A percentile compares a stretch with the other conserved stretches of the same genome.
phyloP scores from a whole-genome alignment of 495 filamentous ascomycete species.

The Hypoxylon lienhwacheense region DNA sequence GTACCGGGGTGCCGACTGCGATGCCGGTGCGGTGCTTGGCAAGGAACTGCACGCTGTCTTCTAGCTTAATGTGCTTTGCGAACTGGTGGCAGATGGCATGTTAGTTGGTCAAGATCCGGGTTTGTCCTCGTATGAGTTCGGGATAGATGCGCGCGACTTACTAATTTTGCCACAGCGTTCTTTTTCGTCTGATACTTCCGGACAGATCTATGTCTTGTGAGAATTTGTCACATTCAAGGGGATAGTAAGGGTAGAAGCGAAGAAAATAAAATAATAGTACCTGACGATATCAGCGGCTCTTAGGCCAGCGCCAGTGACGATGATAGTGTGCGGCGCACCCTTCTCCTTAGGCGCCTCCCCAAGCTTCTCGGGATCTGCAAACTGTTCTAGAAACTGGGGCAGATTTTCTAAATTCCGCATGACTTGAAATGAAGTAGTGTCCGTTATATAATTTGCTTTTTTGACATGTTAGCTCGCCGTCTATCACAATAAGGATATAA shows the following conservation, averaged over 20 bases:
- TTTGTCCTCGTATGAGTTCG: too few relatives aligned
- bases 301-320: conserved; percentile 76
- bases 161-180: conserved; percentile 76
- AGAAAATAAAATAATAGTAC: conserved; percentile 42
- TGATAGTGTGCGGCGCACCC: conserved; percentile 83
- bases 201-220: conserved; percentile 57
- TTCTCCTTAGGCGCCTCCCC: conserved; percentile 64
- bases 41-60: conserved; percentile 80
- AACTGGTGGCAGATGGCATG: conserved; percentile 51
- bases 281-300: conserved; percentile 78
- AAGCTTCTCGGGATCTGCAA: conserved; percentile 57
- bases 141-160: conserved; percentile 29
- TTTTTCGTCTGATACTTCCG: conserved; percentile 78
- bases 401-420: conserved; percentile 67
- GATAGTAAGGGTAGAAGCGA: not conserved
- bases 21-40: conserved; percentile 71
- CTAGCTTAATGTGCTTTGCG: conserved; percentile 95
- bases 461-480: not conserved
- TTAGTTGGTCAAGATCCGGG: too few relatives aligned
- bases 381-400: conserved; percentile 75
- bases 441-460: conserved; percentile 51
- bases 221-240: not conserved
- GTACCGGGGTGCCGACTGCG: conserved; percentile 83
- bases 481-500: not conserved
- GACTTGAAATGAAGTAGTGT: conserved; percentile 73